These are phyloP conservation scores for Prunus kanzakura DNA, from an alignment of 306 rosid genomes.

Conservation along the genomic window DNA sequence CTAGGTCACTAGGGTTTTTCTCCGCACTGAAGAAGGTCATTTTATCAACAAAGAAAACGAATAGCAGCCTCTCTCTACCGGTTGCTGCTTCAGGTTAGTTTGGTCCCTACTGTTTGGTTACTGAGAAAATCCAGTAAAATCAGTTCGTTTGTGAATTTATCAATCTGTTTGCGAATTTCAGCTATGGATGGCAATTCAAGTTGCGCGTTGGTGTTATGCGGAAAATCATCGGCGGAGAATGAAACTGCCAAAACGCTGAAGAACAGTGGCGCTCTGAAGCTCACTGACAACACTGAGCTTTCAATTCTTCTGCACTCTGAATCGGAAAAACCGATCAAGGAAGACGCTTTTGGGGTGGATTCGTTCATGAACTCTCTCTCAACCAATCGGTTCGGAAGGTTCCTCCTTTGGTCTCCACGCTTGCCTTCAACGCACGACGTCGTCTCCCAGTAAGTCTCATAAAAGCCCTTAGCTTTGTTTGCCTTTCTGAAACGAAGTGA, in stretches of 20 bases:
- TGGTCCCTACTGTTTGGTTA: not conserved
- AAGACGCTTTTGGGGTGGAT: constrained; percentile 43
- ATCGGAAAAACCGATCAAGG: constrained; percentile 29
- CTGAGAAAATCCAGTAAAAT: not conserved
- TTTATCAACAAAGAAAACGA: not conserved
- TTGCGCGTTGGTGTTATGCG: constrained; percentile 50
- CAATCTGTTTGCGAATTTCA: constrained; percentile 13
- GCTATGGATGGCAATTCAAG: constrained; percentile 39
- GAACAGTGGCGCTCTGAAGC: constrained; percentile 52
- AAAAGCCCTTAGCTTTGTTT: not conserved
- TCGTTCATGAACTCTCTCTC: constrained; percentile 64
- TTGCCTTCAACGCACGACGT: constrained; percentile 88
- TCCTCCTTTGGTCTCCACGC: constrained; percentile 75
- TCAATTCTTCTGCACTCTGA: constrained; percentile 55
- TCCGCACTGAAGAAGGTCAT: constrained; percentile 3
- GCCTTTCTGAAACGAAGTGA: not conserved
- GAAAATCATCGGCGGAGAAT: constrained; percentile 59
- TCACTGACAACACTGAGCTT: constrained; percentile 38
- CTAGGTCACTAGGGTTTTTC: not conserved
- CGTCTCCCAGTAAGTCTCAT: constrained; percentile 57
- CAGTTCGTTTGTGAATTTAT: not conserved
- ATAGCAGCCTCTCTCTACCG: constrained; percentile 14
- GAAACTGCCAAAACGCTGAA: constrained; percentile 55
- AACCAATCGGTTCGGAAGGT: constrained; percentile 69
- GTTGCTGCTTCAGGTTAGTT: not conserved